phyloP scores from a whole-genome alignment of 768 basidiomycete species.

The Leccinum sublutescens region DNA sequence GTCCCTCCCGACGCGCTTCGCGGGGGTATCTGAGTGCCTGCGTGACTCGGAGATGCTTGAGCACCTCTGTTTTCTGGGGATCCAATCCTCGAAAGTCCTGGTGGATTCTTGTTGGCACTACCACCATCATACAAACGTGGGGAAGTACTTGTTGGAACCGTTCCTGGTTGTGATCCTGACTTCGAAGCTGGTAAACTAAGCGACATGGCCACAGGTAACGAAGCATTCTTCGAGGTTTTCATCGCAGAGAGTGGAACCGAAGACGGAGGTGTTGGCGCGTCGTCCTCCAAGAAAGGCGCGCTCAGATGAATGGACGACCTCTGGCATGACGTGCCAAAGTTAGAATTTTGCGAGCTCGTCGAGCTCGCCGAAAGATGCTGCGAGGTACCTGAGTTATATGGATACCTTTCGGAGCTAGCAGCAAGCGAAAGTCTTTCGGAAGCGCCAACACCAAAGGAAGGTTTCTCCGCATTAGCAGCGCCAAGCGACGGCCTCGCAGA shows the following conservation, averaged over 20 bases:
- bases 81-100: constrained; percentile 18
- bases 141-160: constrained; percentile 9
- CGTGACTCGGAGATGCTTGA: constrained; percentile 7
- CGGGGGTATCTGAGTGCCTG: constrained; percentile 1
- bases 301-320: constrained; percentile 1
- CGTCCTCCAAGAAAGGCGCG: constrained; percentile 19
- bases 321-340: constrained; percentile 13
- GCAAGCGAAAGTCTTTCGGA: constrained; percentile 23
- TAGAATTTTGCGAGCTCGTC: constrained; percentile 6
- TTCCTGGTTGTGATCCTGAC: constrained; percentile 8
- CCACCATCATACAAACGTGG: constrained; percentile 9
- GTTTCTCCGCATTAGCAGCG: constrained; percentile 16
- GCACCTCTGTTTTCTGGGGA: constrained; percentile 15
- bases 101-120: constrained; percentile 1
- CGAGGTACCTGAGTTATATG: constrained; percentile 11
- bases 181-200: constrained; percentile 15
- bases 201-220: constrained; percentile 17
- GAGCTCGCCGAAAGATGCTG: constrained; percentile 12
- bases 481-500: constrained; percentile 19
- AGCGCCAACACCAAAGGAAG: constrained; percentile 8
- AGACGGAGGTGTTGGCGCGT: constrained; percentile 8
- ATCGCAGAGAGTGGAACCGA: constrained; percentile 5
- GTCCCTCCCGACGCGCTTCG: constrained; percentile 8
- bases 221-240: constrained; percentile 6
- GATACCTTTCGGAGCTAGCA: constrained; percentile 11